Base-by-base conservation (phyloP, 768 basidiomycete species). In the Lentinula sp. region DNA sequence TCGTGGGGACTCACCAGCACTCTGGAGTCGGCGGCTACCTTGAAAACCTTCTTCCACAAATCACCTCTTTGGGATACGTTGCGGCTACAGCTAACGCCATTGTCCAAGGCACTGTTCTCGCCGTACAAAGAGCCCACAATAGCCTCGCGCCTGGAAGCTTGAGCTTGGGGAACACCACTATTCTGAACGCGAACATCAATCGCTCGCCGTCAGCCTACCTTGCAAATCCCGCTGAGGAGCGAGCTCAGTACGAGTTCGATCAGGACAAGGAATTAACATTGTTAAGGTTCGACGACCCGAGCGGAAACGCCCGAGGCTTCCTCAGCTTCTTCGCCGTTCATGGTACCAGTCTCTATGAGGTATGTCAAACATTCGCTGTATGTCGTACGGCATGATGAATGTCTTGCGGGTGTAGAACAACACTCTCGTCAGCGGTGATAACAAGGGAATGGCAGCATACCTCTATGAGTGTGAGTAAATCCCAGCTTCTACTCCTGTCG, bases 361-460 rank as follows among this genome's bases (percentile, higher is more conserved):
- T 90, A 64, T 23, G 69, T 61, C 10, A 39, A 45, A 32, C 28
- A 9, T 57, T 32, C 45, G 49, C 43, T 33, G 16, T 2, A 18
- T 37, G 18, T 15, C 20, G 33, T 51, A 49, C 41, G 20, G 13
- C 46, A 37, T 28, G 10, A 35, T 50, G 35, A 57, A 62, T 33
- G 64, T 48, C 36, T 54, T 20, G 6, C 37, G 57, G 46, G 5
- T 18, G 32, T 64, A 91, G 88, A 93, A 92, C 68, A 92, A 91
- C 64, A 91, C 90, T 0, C 75, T 91, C n/a, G 81, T 92, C 35
- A 91, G 88, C 70, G 73, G 80, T 3, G 91, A 92, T 71, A 92
- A 92, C 76, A 92, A 93, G 70, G 91, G 91, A 43, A 91, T 92
- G 88, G 89, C 90, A 3, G 89, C 89, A 7, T 87, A 82, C 70